Evolutionary conservation across 2,329 filamentous ascomycete species (phyloP).

Genomic region (Sarocladium brachiariae): DNA sequence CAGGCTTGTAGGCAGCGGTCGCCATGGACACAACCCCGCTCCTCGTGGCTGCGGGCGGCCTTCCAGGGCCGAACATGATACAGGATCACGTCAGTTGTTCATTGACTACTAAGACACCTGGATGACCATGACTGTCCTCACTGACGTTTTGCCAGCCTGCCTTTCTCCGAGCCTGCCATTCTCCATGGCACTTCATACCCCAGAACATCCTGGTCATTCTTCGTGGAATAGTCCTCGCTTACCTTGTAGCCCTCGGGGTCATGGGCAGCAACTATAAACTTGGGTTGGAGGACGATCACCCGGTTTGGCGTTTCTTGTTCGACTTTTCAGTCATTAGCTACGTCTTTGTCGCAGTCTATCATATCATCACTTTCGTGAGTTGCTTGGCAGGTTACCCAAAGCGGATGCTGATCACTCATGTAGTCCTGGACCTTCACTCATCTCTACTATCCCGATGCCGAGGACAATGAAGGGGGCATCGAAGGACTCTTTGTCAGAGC

Average conservation of each 20-base stretch:
- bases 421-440: constrained; percentile 48
- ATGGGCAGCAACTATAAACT: constrained; percentile 41
- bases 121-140: background rate
- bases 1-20: background rate
- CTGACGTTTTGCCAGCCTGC: constrained; percentile 35
- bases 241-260: constrained; percentile 33
- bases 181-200: constrained; percentile 40
- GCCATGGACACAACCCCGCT: constrained; percentile 29
- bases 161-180: constrained; percentile 44
- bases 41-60: constrained; percentile 21
- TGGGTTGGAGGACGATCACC: constrained; percentile 30
- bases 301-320: constrained; percentile 37
- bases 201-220: constrained; percentile 39
- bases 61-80: constrained; percentile 26
- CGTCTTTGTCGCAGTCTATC: constrained; percentile 36
- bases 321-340: constrained; percentile 42
- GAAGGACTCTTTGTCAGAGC: constrained; percentile 29
- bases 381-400: background rate
- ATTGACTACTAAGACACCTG: background rate
- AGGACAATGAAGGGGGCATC: constrained; percentile 28
- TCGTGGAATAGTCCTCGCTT: constrained; percentile 34
- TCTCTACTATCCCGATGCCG: constrained; percentile 37
- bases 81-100: constrained; percentile 27
- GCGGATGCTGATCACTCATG: background rate
- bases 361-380: constrained; percentile 40